Evolutionary conservation across 305 asterid genomes (phyloP), one percentile per base, ranked within the genome.

Genomic region (Euphrasia arctica): DNA sequence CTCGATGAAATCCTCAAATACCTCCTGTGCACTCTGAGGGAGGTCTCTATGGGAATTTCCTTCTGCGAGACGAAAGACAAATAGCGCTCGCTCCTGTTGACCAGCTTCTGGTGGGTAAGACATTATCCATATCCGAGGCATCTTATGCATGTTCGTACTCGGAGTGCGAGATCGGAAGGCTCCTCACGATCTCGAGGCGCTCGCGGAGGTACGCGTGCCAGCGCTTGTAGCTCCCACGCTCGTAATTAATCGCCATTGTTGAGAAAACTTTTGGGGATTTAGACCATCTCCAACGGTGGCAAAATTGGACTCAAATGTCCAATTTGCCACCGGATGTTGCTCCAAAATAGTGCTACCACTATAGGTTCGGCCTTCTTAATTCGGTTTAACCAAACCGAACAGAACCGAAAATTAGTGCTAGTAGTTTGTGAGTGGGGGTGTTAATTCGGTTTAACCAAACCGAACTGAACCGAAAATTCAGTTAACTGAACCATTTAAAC

Each of bases 61-160:
- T 80, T 84, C 77, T 90, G 96, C 55, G 87, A 75, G 25, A 92
- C 96, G 51, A 92, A 89, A 11, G 75, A 63, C 66, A 91, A 75
- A 72, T 91, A 91, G 68, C 72, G 74, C 11, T 76, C 85, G 96
- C 97, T 75, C 72, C 73, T 78, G 3, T 88, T 85, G 25, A 87
- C 65, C 14, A 89, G 67, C 83, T 87, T 82, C 85, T 92, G 98
- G 7, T 71, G 77, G 4, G 96, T 89, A 66, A 92, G 32, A 92
- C 90, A 87, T 79, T n/a, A 82, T 85, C 98, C 98, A 92, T 54
- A 89, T 84, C 0, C 94, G 80, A n/a, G 98, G 98, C 98, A 92
- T 92, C 69, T 89, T 92, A 82, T 92, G 98, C 97, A 90, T 89
- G 60, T 69, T 85, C 81, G 50, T 80, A 87, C 39, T 78, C 84